Evolutionary conservation across 805 yeast genomes (phyloP).

Genomic region (Candida golubevii): DNA sequence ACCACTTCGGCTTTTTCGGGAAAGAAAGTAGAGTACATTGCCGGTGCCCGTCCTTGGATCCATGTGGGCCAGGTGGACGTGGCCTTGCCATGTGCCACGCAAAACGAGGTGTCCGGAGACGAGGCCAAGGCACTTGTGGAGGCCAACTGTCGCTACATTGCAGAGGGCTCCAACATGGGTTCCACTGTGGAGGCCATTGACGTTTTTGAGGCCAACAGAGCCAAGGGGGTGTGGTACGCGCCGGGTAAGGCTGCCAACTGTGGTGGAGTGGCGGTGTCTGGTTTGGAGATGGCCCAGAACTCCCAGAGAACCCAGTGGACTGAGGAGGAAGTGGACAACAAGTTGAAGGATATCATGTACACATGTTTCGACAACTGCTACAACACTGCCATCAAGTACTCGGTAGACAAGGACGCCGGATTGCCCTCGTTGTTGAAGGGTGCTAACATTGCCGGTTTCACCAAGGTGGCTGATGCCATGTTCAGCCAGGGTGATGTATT

Average conservation of each 20-base stretch:
- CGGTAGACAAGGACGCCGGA: conserved; percentile 60
- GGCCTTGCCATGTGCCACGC: conserved; percentile 98
- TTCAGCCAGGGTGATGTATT: conserved; percentile 88
- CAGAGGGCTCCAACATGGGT: conserved; percentile 99
- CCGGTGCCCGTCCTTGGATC: conserved; percentile 96
- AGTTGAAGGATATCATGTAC: conserved; percentile 89
- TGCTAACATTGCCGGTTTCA: conserved; percentile 98
- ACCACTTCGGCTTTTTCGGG: conserved; percentile 56
- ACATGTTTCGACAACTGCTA: conserved; percentile 91
- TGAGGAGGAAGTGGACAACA: conserved; percentile 84
- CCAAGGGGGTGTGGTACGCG: conserved; percentile 84
- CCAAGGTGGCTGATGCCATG: conserved; percentile 98
- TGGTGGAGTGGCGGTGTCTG: conserved; percentile 99
- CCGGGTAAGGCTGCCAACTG: conserved; percentile 99
- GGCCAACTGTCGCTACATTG: conserved; percentile 87
- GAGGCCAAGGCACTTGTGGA: conserved; percentile 94
- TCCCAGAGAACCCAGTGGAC: conserved; percentile 92
- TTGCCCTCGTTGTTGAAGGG: conserved; percentile 96
- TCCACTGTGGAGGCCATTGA: conserved; percentile 96
- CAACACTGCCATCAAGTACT: conserved; percentile 76
- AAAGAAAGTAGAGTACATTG: conserved; percentile 67
- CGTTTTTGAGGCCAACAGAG: conserved; percentile 83
- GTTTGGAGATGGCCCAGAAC: conserved; percentile 99
- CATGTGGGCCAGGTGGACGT: conserved; percentile 88
- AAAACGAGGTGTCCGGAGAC: conserved; percentile 94